Evolutionary conservation across 75 land plant species (phyloP).

Genomic region (Chamaecyparis obtusa): DNA sequence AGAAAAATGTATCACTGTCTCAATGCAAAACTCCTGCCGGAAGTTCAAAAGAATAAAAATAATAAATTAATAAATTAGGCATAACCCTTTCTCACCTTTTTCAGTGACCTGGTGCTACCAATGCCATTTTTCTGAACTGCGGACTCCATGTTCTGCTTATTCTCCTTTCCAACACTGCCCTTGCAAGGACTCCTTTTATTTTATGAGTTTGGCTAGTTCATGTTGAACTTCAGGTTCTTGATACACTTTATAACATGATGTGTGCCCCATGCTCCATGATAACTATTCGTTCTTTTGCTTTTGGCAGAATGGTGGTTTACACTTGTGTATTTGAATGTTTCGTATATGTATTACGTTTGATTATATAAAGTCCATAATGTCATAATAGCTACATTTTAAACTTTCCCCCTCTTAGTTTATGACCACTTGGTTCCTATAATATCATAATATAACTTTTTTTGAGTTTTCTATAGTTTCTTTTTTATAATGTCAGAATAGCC

Average conservation of each 20-base stretch:
- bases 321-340: background rate
- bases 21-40: too few species aligned
- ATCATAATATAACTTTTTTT: too few species aligned
- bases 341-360: background rate
- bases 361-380: background rate
- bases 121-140: background rate
- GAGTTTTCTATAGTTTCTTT: background rate
- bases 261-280: background rate
- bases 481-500: too few species aligned
- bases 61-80: too few species aligned
- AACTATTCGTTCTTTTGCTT: background rate
- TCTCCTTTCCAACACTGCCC: background rate
- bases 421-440: background rate
- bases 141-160: background rate
- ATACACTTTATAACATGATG: background rate
- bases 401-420: background rate
- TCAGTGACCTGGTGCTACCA: conserved; percentile 1
- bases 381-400: background rate
- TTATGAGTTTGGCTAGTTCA: background rate
- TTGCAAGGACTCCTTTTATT: background rate
- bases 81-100: background rate
- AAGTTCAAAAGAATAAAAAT: too few species aligned
- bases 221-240: background rate
- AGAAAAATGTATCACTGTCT: too few species aligned
- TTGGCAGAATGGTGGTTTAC: background rate